Evolutionary conservation across 805 yeast genomes (phyloP).

Genomic region (Kazachstania bromeliacearum): DNA sequence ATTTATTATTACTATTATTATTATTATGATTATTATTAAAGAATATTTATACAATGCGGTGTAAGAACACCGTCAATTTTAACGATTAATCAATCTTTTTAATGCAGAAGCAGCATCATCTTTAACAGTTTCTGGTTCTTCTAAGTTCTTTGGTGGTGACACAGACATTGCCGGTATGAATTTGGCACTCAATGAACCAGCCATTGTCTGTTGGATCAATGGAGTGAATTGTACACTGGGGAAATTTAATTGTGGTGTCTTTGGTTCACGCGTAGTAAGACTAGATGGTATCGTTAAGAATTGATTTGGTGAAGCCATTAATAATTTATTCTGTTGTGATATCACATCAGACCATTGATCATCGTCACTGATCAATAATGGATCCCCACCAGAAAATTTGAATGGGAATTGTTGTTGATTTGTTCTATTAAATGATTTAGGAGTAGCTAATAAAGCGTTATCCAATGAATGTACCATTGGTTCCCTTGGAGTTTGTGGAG

Average conservation of each 20-base stretch:
- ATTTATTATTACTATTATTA: not conserved
- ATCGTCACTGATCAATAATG: constrained; percentile 24
- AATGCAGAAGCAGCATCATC: constrained; percentile 28
- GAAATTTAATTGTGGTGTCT: constrained; percentile 6
- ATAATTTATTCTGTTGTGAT: not conserved
- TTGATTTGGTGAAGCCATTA: constrained; percentile 5
- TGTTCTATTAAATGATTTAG: not conserved
- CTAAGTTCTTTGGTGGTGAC: constrained; percentile 9
- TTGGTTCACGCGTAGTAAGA: constrained; percentile 6
- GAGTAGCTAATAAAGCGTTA: constrained; percentile 11
- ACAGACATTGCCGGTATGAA: constrained; percentile 8
- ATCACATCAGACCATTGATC: constrained; percentile 15
- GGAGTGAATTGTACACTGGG: constrained; percentile 25
- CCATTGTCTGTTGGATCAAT: constrained; percentile 27
- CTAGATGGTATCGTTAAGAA: constrained; percentile 17
- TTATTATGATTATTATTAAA: not conserved
- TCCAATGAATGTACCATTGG: constrained; percentile 17
- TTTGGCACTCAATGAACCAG: constrained; percentile 20
- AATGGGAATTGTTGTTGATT: constrained; percentile 21
- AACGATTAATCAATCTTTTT: constrained; percentile 20
- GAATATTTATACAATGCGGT: not conserved
- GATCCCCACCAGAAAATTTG: constrained; percentile 27
- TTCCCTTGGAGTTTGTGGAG: constrained; percentile 13
- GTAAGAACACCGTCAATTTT: no score
- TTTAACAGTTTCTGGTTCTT: constrained; percentile 6